A percentile compares a stretch with the other conserved stretches of the same genome.
phyloP scores from a whole-genome alignment of 768 basidiomycete species.

The Butyriboletus loyo region DNA sequence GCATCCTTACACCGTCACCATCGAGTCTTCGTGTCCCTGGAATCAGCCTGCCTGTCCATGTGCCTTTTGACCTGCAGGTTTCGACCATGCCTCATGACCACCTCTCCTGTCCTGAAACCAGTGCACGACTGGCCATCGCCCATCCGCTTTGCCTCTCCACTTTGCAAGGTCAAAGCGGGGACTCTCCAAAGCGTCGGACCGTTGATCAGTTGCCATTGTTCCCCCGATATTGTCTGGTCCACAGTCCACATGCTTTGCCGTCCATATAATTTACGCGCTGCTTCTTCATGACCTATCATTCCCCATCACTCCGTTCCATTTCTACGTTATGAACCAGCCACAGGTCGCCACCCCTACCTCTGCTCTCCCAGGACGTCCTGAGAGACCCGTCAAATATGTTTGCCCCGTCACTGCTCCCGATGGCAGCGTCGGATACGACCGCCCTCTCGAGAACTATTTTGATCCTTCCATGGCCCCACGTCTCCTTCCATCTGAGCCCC shows the following conservation, averaged over 20 bases:
- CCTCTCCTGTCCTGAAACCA: conserved; percentile 12
- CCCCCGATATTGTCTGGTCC: conserved; percentile 13
- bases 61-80: conserved; percentile 4
- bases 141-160: not conserved
- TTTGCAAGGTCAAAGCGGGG: conserved; percentile 11
- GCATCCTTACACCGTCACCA: not conserved
- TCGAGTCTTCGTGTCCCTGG: conserved; percentile 6
- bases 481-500: conserved; percentile 10
- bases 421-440: conserved; percentile 20
- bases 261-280: conserved; percentile 14
- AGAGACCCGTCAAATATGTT: conserved; percentile 14
- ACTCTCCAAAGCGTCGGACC: conserved; percentile 5
- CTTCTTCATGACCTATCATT: not conserved
- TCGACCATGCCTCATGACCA: conserved; percentile 14
- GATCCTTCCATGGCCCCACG: conserved; percentile 18
- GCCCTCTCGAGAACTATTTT: conserved; percentile 25
- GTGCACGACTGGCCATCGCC: conserved; percentile 3
- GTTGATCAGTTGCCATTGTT: conserved; percentile 11
- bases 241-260: conserved; percentile 18
- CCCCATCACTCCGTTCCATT: conserved; percentile 4
- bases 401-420: conserved; percentile 6
- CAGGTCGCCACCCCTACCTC: conserved; percentile 7
- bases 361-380: conserved; percentile 10
- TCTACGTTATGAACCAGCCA: conserved; percentile 9
- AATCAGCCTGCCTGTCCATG: not conserved